These are phyloP conservation scores for Lepiota subincarnata DNA, from an alignment of 768 basidiomycete species.

Conservation along the genomic window DNA sequence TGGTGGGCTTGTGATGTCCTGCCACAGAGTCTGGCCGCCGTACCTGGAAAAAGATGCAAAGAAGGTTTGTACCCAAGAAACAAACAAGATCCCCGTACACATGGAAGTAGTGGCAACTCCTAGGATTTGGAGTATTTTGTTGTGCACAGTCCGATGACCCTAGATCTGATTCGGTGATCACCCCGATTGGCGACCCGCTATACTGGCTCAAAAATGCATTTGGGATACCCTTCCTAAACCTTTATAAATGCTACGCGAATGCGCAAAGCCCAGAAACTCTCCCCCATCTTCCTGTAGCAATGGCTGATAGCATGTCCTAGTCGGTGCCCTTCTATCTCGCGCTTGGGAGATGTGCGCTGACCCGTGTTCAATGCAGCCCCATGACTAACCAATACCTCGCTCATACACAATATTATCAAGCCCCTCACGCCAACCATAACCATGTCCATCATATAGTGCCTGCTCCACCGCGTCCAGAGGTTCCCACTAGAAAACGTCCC, in stretches of 20 bases:
- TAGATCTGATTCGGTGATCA: conserved; percentile 69
- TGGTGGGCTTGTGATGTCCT: conserved; percentile 14
- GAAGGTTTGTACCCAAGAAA: conserved; percentile 26
- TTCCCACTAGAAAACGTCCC: conserved; percentile 67
- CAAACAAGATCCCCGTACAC: conserved; percentile 41
- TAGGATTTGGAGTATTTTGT: conserved; percentile 39
- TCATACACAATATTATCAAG: conserved; percentile 35
- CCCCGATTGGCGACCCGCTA: conserved; percentile 41
- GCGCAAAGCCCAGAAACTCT: conserved; percentile 31
- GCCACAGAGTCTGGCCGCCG: conserved; percentile 26
- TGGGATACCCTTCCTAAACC: conserved; percentile 32
- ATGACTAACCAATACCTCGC: conserved; percentile 39
- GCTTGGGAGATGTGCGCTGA: conserved; percentile 15
- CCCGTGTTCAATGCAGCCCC: conserved; percentile 23
- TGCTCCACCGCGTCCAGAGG: conserved; percentile 43
- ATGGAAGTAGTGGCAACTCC: conserved; percentile 34
- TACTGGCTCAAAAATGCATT: conserved; percentile 38
- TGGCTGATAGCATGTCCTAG: conserved; percentile 56
- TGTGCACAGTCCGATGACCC: conserved; percentile 54
- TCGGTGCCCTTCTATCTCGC: conserved; percentile 28
- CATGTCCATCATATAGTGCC: conserved; percentile 28
- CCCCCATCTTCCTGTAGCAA: conserved; percentile 37
- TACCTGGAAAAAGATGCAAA: conserved; percentile 37
- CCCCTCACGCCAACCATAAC: conserved; percentile 36
- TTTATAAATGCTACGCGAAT: conserved; percentile 53